Conservation (phyloP, 345 rosid genomes). For the Rhizophora apiculata region DNA sequence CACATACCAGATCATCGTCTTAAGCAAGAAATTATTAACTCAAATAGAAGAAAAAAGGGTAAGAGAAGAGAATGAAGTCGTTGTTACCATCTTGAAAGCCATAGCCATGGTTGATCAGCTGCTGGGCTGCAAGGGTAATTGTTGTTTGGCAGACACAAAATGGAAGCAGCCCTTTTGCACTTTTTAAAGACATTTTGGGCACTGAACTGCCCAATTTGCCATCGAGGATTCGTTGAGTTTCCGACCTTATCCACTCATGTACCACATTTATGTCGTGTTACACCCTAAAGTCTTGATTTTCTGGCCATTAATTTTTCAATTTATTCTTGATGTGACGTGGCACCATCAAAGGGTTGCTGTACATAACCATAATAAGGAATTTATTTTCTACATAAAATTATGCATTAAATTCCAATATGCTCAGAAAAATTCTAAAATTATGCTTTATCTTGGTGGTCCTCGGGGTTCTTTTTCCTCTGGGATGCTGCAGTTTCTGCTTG, state of each 20-base stretch:
- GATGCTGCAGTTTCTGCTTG: too few relatives aligned
- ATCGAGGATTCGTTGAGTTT: conserved; percentile 26
- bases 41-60: background rate
- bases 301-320: too few relatives aligned
- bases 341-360: too few relatives aligned
- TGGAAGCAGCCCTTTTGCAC: background rate
- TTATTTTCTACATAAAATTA: too few relatives aligned
- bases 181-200: conserved; percentile 40
- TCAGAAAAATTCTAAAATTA: too few relatives aligned
- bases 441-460: too few relatives aligned
- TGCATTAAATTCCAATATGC: too few relatives aligned
- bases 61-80: background rate
- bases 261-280: background rate
- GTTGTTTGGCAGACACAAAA: background rate
- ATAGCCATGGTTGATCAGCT: conserved; percentile 66
- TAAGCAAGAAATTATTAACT: background rate
- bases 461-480: too few relatives aligned
- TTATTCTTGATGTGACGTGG: too few relatives aligned
- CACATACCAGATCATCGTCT: background rate
- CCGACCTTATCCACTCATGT: conserved; percentile 17
- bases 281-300: background rate
- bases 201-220: conserved; percentile 26
- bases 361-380: too few relatives aligned
- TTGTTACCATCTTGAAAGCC: conserved; percentile 94
- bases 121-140: background rate